A percentile compares a stretch with the other conserved stretches of the same genome.
These are phyloP conservation scores for Fusarium solani-melongenae DNA, from an alignment of 2,329 filamentous ascomycete species.

Conservation along the genomic window DNA sequence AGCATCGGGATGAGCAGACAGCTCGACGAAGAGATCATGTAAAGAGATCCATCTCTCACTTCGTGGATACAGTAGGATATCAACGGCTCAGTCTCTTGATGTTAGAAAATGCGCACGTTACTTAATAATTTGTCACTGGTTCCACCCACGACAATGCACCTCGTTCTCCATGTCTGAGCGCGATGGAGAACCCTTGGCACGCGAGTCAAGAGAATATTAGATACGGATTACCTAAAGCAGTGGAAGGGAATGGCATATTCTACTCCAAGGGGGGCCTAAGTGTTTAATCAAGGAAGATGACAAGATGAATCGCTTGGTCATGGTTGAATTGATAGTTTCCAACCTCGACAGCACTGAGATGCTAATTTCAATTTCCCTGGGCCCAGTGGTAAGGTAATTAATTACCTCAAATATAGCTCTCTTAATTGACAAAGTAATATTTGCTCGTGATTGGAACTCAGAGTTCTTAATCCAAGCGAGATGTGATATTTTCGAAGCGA, in stretches of 20 bases:
- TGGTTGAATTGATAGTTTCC: neutral
- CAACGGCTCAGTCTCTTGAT: neutral
- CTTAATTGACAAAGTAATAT: neutral
- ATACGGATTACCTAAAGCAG: neutral
- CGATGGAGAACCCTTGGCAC: neutral
- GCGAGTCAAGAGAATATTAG: neutral
- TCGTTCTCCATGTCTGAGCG: neutral
- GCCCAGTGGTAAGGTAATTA: neutral
- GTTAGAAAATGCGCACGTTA: neutral
- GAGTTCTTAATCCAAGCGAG: neutral
- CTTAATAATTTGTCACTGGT: neutral
- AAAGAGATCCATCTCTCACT: neutral
- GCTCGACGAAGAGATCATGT: neutral
- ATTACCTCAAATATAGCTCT: neutral
- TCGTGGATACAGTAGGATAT: neutral
- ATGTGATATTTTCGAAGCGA: neutral
- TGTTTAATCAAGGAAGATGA: neutral
- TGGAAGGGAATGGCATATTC: neutral
- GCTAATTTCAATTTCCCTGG: neutral
- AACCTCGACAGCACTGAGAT: neutral
- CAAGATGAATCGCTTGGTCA: neutral
- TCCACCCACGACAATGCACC: neutral
- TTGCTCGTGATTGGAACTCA: neutral
- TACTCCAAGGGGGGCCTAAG: fast-evolving
- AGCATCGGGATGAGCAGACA: neutral